These are phyloP conservation scores for Petunia axillaris DNA, from an alignment of 257 asterid genomes.

Conservation along the genomic window DNA sequence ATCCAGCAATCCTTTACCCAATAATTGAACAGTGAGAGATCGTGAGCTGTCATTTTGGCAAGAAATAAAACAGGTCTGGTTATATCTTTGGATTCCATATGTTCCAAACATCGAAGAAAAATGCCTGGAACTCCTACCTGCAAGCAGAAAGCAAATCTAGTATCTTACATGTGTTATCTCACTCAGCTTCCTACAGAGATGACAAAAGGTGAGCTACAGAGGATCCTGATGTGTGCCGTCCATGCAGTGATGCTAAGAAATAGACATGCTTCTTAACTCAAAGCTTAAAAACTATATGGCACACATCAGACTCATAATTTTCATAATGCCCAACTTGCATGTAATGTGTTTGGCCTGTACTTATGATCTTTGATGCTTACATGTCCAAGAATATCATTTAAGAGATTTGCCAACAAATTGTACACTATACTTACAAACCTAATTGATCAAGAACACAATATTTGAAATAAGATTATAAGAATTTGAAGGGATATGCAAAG, in stretches of 20 bases:
- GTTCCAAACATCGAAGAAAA: constrained; percentile 76
- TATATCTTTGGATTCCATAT: constrained; percentile 74
- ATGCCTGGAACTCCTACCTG: constrained; percentile 75
- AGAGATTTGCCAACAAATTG: neutral
- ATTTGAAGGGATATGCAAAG: constrained; percentile 21
- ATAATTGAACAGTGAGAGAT: constrained; percentile 84
- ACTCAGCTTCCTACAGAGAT: neutral
- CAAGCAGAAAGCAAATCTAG: constrained; percentile 31
- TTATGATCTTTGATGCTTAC: constrained; percentile 10
- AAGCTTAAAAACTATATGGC: constrained; percentile 11
- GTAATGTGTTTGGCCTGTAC: constrained; percentile 6
- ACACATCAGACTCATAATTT: neutral
- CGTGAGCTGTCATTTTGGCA: constrained; percentile 82
- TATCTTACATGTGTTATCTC: neutral
- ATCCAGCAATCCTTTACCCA: constrained; percentile 79
- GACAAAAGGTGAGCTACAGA: neutral
- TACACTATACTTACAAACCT: neutral
- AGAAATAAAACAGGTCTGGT: constrained; percentile 86
- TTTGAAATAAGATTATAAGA: neutral
- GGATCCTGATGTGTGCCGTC: constrained; percentile 3
- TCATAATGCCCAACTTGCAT: constrained; percentile 7
- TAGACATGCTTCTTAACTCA: neutral
- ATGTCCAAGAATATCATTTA: constrained; percentile 8
- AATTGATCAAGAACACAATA: constrained; percentile 10
- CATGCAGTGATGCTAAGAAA: neutral